Conservation (phyloP, 495 filamentous ascomycete species). For the Ramalina intermedia region DNA sequence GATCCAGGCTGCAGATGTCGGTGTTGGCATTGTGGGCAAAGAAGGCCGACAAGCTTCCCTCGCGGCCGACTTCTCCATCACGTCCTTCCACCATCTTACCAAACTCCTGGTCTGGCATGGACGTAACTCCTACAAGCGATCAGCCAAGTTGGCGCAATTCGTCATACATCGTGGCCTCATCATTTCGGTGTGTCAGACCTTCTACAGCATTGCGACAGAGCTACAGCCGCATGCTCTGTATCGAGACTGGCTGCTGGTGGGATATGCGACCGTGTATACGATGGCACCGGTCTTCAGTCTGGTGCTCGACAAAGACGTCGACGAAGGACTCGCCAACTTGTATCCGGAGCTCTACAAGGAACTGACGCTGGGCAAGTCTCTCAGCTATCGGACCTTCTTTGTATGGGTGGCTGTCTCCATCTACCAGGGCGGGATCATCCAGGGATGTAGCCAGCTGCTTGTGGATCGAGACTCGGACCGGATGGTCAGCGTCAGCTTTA, state of each 20-base stretch:
- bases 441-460: constrained; percentile 79
- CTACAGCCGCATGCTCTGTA: constrained; percentile 93
- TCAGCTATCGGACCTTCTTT: constrained; percentile 90
- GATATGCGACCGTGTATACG: constrained; percentile 93
- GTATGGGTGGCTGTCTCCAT: constrained; percentile 91
- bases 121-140: constrained; percentile 89
- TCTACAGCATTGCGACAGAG: constrained; percentile 83
- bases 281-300: constrained; percentile 88
- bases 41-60: constrained; percentile 90
- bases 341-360: constrained; percentile 98
- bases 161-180: constrained; percentile 96
- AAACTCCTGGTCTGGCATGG: constrained; percentile 98
- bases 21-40: constrained; percentile 95
- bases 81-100: constrained; percentile 89
- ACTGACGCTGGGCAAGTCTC: constrained; percentile 64
- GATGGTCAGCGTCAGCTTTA: constrained; percentile 87
- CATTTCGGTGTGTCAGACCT: constrained; percentile 88
- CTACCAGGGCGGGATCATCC: constrained; percentile 90
- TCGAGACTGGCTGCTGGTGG: constrained; percentile 93
- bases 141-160: constrained; percentile 91
- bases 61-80: constrained; percentile 90
- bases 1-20: constrained; percentile 97
- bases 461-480: constrained; percentile 50
- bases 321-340: constrained; percentile 79
- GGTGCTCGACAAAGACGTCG: constrained; percentile 91